These are phyloP conservation scores for Ascoidea tarda DNA, from an alignment of 805 yeast genomes.

Conservation along the genomic window DNA sequence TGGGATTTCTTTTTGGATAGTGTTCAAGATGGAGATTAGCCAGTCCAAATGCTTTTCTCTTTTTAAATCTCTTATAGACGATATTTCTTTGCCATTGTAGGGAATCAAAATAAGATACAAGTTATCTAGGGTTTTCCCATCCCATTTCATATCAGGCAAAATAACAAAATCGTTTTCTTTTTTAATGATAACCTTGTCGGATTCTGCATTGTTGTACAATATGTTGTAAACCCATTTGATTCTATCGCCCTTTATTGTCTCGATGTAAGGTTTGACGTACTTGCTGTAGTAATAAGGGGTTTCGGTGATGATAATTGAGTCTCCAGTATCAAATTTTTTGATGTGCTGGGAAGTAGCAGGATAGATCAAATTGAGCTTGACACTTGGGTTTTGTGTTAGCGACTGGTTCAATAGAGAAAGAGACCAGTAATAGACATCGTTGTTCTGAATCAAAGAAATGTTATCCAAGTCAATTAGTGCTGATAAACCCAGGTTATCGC, in stretches of 20 bases:
- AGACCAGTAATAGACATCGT: conserved; percentile 85
- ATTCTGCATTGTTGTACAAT: conserved; percentile 66
- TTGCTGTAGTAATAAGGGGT: conserved; percentile 62
- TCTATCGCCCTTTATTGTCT: conserved; percentile 61
- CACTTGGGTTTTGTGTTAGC: conserved; percentile 32
- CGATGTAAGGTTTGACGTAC: conserved; percentile 62
- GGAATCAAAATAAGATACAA: conserved; percentile 72
- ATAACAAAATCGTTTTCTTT: conserved; percentile 51
- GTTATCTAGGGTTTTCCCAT: conserved; percentile 50
- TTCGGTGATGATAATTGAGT: conserved; percentile 51
- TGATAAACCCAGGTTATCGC: neutral
- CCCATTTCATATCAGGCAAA: conserved; percentile 97
- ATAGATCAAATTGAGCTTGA: conserved; percentile 63
- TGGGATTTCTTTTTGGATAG: conserved; percentile 34
- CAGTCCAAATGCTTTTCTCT: conserved; percentile 38
- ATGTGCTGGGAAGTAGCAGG: conserved; percentile 88
- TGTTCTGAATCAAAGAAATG: conserved; percentile 30
- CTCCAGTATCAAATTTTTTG: conserved; percentile 52
- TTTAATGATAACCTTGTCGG: conserved; percentile 58
- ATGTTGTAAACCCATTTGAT: conserved; percentile 87
- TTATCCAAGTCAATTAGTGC: neutral
- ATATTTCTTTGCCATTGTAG: conserved; percentile 41
- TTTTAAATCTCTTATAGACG: conserved; percentile 64
- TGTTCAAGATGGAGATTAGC: conserved; percentile 31
- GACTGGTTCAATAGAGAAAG: conserved; percentile 36